Conservation (phyloP, 1,139 yeast species). For the Saccharomyces hybrid region DNA sequence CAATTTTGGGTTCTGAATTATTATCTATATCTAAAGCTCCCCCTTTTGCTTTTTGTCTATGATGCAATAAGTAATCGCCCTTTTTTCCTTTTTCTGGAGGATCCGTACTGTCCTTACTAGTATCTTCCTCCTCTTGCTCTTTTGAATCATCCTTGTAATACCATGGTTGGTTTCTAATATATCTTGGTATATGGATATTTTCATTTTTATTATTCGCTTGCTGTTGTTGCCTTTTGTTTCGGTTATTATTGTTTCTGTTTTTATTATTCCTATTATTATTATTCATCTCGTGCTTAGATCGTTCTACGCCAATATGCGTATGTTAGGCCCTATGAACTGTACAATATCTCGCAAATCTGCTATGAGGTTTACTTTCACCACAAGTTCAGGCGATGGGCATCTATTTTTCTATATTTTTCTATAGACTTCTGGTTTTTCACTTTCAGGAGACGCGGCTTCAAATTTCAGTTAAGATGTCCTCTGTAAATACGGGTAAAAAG, state of each 20-base stretch:
- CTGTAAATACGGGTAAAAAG: too few relatives aligned
- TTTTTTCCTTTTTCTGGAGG: constrained; percentile 5
- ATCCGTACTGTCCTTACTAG: background rate
- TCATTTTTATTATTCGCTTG: constrained; percentile 9
- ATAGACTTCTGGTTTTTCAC: too few relatives aligned
- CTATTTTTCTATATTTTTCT: too few relatives aligned
- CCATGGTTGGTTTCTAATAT: constrained; percentile 31
- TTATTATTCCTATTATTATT: background rate
- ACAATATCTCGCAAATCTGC: too few relatives aligned
- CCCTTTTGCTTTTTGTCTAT: constrained; percentile 20
- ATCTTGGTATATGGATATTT: constrained; percentile 28
- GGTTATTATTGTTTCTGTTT: background rate
- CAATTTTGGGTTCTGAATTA: constrained; percentile 25
- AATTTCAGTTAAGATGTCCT: too few relatives aligned
- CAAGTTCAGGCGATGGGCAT: too few relatives aligned
- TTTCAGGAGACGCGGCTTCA: too few relatives aligned
- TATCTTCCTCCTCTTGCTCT: background rate
- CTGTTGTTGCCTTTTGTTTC: background rate
- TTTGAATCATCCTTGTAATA: constrained; percentile 14
- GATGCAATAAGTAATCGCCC: constrained; percentile 27
- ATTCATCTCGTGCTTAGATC: background rate
- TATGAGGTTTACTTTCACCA: too few relatives aligned
- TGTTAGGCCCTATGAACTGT: too few relatives aligned
- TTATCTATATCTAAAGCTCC: constrained; percentile 23
- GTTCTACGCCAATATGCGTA: background rate